Evolutionary conservation across 2,329 filamentous ascomycete genomes (phyloP).

Genomic region (Fusarium aywerte): DNA sequence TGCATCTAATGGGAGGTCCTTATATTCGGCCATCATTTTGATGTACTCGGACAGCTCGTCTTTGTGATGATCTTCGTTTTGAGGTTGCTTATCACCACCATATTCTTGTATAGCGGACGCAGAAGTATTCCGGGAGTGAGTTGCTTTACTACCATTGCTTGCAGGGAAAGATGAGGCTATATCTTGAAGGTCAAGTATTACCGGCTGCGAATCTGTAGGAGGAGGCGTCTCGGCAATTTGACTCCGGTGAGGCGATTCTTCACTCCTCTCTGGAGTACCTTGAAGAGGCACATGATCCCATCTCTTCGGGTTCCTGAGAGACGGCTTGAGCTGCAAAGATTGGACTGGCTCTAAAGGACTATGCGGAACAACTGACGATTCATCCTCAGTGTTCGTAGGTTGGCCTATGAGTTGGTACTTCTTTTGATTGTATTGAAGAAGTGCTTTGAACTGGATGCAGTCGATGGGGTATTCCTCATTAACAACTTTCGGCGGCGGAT

Average conservation of each 20-base stretch:
- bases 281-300: conserved; percentile 54
- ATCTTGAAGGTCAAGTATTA: conserved; percentile 40
- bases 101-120: neutral
- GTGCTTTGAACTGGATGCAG: conserved; percentile 67
- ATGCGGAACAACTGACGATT: neutral
- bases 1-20: conserved; percentile 66
- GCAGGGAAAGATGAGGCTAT: conserved; percentile 3
- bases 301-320: conserved; percentile 51
- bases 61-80: conserved; percentile 8
- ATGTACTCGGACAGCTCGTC: conserved; percentile 75
- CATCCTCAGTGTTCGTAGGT: conserved; percentile 41
- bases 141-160: neutral
- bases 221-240: conserved; percentile 33
- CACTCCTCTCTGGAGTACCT: conserved; percentile 52
- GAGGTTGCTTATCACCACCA: neutral
- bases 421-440: conserved; percentile 68
- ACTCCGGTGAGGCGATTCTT: conserved; percentile 47
- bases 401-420: conserved; percentile 69
- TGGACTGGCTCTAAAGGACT: conserved; percentile 40
- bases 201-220: conserved; percentile 42
- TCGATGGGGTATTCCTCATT: conserved; percentile 76
- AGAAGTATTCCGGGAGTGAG: neutral
- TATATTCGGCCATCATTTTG: conserved; percentile 67
- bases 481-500: conserved; percentile 62
- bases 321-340: conserved; percentile 63